Conservation (phyloP, 169 alveolate species). For the Perkinsus chesapeaki region DNA sequence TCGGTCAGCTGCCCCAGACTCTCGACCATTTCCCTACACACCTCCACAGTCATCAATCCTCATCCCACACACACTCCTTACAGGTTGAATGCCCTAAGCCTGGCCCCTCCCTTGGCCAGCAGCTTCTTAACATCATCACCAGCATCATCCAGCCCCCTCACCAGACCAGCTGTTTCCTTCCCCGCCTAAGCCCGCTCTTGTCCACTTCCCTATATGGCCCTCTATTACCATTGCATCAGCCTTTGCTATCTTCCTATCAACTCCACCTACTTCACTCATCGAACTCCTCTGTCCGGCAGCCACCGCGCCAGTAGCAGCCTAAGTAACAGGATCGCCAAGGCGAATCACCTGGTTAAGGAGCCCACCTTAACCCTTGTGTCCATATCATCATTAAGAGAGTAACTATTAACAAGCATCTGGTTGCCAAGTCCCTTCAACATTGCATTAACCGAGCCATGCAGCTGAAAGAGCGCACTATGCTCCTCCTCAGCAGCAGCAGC, state of each 20-base stretch:
- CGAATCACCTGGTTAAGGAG: not conserved
- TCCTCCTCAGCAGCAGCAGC: not conserved
- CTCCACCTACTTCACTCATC: not conserved
- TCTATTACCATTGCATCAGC: not conserved
- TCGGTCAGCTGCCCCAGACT: not conserved
- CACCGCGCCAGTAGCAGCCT: not conserved
- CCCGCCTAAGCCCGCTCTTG: not conserved
- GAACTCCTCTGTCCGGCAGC: not conserved
- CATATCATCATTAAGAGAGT: not conserved
- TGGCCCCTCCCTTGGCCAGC: not conserved
- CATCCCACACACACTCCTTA: not conserved
- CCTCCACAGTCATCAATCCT: not conserved
- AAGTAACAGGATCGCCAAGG: not conserved
- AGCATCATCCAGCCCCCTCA: not conserved
- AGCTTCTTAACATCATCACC: not conserved
- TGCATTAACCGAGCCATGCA: not conserved
- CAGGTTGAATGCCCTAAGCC: not conserved
- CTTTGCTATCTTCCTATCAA: not conserved
- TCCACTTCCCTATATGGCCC: not conserved
- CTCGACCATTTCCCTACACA: not conserved
- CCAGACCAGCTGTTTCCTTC: not conserved
- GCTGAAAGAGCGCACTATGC: not conserved
- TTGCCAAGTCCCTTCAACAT: not conserved
- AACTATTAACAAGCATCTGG: not conserved
- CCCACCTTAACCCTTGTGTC: not conserved